A percentile compares a stretch with the other conserved stretches of the same genome.
Evolutionary conservation across 352 stramenopile genomes (phyloP).

Genomic region (Phytophthora ohioensis): DNA sequence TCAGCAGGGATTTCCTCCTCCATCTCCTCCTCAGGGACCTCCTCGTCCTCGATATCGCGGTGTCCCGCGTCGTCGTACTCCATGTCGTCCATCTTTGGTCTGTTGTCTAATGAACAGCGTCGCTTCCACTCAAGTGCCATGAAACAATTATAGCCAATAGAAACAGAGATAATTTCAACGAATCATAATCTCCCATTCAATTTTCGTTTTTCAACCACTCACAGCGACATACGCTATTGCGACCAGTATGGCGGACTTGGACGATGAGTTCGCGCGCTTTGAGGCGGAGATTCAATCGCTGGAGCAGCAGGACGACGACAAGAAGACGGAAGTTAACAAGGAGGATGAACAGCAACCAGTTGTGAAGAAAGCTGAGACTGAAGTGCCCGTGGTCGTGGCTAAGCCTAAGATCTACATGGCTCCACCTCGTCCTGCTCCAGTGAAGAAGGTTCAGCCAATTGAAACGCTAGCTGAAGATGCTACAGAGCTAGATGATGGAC

Average conservation of each 20-base stretch:
- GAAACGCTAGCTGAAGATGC: neutral
- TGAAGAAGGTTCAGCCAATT: constrained; percentile 31
- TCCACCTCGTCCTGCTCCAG: constrained; percentile 64
- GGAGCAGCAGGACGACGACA: constrained; percentile 45
- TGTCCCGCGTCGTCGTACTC: constrained; percentile 83
- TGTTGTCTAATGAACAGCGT: constrained; percentile 7
- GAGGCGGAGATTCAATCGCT: constrained; percentile 85
- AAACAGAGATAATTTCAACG: constrained; percentile 16
- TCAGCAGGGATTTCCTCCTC: constrained; percentile 83
- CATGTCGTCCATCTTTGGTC: constrained; percentile 80
- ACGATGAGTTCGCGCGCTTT: constrained; percentile 87
- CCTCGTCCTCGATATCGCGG: constrained; percentile 87
- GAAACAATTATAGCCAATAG: constrained; percentile 31
- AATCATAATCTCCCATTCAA: constrained; percentile 1
- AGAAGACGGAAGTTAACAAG: constrained; percentile 20
- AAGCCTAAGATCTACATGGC: constrained; percentile 77
- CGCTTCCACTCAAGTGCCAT: constrained; percentile 36
- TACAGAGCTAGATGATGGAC: constrained; percentile 4
- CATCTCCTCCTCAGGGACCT: constrained; percentile 74
- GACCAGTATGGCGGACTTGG: constrained; percentile 61
- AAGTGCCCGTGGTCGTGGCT: constrained; percentile 38
- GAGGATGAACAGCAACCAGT: constrained; percentile 25
- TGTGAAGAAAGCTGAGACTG: constrained; percentile 43
- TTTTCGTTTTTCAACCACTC: constrained; percentile 15
- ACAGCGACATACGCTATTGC: constrained; percentile 1